A percentile compares a stretch with the other conserved stretches of the same genome.
Conservation (phyloP, 805 yeast species). For the Wickerhamiella occidentalis region DNA sequence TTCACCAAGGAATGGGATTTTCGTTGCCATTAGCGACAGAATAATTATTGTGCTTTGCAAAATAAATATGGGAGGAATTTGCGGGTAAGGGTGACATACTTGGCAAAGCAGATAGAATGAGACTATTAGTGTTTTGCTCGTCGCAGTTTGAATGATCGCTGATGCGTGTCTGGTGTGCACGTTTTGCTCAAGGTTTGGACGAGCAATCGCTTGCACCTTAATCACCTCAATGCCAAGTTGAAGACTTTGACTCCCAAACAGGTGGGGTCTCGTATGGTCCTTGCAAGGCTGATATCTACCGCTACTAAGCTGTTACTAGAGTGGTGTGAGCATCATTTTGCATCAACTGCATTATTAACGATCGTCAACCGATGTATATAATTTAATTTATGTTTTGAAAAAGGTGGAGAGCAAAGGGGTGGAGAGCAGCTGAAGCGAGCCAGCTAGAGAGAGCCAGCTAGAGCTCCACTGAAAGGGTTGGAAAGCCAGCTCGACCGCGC, state of each 20-base stretch:
- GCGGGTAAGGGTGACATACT: too few relatives aligned
- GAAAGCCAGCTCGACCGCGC: background rate
- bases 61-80: too few relatives aligned
- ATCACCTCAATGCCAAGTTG: slow-evolving; percentile 83
- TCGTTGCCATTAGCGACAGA: background rate
- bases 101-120: too few relatives aligned
- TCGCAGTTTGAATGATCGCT: too few relatives aligned
- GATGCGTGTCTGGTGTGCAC: slow-evolving; percentile 95
- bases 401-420: too few relatives aligned
- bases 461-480: too few relatives aligned
- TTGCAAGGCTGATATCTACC: slow-evolving; percentile 94
- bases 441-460: too few relatives aligned
- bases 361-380: slow-evolving; percentile 13
- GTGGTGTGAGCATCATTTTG: slow-evolving; percentile 14
- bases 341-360: slow-evolving; percentile 24
- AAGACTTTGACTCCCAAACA: slow-evolving; percentile 65
- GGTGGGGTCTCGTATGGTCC: slow-evolving; percentile 92
- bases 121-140: too few relatives aligned
- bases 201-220: slow-evolving; percentile 92
- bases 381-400: background rate
- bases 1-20: background rate
- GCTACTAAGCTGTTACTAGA: slow-evolving; percentile 49
- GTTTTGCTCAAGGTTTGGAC: slow-evolving; percentile 95
- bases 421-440: too few relatives aligned
- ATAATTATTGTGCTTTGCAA: too few relatives aligned